Percentiles rank a stretch among this genome's conserved stretches.
phyloP scores from a whole-genome alignment of 306 rosid species.

The Medicago truncatula region DNA sequence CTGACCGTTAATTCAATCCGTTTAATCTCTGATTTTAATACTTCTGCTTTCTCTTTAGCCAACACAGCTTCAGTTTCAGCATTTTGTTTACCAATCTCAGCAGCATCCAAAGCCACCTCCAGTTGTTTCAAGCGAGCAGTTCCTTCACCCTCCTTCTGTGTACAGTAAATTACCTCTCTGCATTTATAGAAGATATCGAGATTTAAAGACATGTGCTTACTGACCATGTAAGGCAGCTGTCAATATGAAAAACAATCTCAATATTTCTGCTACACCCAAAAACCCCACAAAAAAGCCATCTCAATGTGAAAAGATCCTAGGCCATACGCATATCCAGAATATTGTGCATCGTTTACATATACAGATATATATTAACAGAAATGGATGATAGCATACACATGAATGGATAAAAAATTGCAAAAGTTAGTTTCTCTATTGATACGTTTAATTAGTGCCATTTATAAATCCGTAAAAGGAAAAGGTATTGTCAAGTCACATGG shows the following conservation, averaged over 20 bases:
- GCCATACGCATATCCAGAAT: constrained; percentile 22
- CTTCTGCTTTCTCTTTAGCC: constrained; percentile 72
- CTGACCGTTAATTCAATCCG: constrained; percentile 72
- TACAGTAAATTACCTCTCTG: constrained; percentile 81
- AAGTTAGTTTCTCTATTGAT: constrained; percentile 15
- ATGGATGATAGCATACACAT: constrained; percentile 24
- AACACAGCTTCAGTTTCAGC: constrained; percentile 75
- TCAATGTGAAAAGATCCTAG: constrained; percentile 26
- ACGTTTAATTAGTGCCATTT: constrained; percentile 23
- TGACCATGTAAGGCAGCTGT: constrained; percentile 16
- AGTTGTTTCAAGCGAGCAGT: constrained; percentile 74
- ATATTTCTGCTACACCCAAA: neutral
- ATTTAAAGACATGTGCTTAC: constrained; percentile 14
- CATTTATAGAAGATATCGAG: constrained; percentile 48
- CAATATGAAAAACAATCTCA: neutral
- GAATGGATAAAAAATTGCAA: constrained; percentile 11
- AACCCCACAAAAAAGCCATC: constrained; percentile 10
- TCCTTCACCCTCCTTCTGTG: constrained; percentile 73
- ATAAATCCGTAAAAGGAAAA: constrained; percentile 15
- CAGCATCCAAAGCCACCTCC: constrained; percentile 86
- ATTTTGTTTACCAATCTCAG: constrained; percentile 62
- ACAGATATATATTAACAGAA: constrained; percentile 24
- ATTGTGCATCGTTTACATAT: constrained; percentile 17
- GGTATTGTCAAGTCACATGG: neutral
- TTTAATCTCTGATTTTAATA: constrained; percentile 70